Conservation (phyloP, 169 alveolate species). For the Plasmodium ovale region DNA sequence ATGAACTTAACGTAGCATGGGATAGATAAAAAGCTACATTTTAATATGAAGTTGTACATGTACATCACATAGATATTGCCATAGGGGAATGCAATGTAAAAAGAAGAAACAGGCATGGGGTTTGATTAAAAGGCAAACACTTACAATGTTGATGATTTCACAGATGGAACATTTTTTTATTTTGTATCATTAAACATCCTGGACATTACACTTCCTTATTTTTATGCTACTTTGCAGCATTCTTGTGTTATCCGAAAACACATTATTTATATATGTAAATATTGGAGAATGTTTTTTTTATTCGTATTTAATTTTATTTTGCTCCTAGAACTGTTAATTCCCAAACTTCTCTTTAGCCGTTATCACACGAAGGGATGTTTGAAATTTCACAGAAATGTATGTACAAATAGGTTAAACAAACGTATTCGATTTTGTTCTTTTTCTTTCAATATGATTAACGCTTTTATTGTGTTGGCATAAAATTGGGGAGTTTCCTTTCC, state of each 20-base stretch:
- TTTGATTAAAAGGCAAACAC: not conserved
- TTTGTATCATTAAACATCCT: not conserved
- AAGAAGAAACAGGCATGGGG: too few relatives aligned
- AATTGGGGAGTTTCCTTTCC: not conserved
- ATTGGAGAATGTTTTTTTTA: not conserved
- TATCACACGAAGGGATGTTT: too few relatives aligned
- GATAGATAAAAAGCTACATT: too few relatives aligned
- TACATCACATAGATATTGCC: too few relatives aligned
- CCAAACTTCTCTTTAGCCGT: not conserved
- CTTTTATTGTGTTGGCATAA: not conserved
- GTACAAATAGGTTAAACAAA: too few relatives aligned
- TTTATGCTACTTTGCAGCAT: slow-evolving; percentile 66
- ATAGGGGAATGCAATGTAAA: too few relatives aligned
- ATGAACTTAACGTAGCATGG: too few relatives aligned
- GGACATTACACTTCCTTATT: not conserved
- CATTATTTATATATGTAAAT: not conserved
- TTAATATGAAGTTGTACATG: too few relatives aligned
- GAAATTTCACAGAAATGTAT: too few relatives aligned
- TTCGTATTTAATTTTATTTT: too few relatives aligned
- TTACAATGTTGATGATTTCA: not conserved
- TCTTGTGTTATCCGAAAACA: not conserved
- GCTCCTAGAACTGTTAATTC: not conserved
- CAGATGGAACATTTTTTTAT: not conserved
- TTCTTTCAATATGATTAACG: not conserved
- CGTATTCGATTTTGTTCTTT: not conserved